A percentile compares a stretch with the other conserved stretches of the same genome.
phyloP scores from a whole-genome alignment of 2,329 filamentous ascomycete species.

The Fusarium goolgardi region DNA sequence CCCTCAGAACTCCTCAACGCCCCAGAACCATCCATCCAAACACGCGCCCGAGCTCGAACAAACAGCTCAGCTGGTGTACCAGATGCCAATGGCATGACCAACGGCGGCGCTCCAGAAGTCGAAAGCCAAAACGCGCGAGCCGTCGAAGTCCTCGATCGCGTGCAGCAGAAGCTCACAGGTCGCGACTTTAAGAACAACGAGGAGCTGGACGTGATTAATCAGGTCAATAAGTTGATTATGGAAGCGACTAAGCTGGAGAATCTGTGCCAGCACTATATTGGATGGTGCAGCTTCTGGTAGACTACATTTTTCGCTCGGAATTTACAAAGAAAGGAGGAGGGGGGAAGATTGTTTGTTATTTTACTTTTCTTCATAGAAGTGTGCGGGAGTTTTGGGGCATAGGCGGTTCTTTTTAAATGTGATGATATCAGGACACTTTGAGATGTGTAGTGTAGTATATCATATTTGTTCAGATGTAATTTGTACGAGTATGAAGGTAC shows the following conservation, averaged over 20 bases:
- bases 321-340: neutral
- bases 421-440: neutral
- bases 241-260: constrained; percentile 98
- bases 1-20: constrained; percentile 68
- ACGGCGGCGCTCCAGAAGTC: constrained; percentile 59
- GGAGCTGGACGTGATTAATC: constrained; percentile 84
- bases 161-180: constrained; percentile 95
- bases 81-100: constrained; percentile 44
- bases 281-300: constrained; percentile 99
- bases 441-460: neutral
- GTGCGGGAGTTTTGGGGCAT: neutral
- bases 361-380: neutral
- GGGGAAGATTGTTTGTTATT: neutral
- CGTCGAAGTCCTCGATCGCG: constrained; percentile 88
- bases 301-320: neutral
- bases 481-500: neutral
- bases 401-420: neutral
- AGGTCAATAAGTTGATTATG: constrained; percentile 93
- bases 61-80: constrained; percentile 63
- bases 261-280: constrained; percentile 98
- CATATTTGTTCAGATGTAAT: neutral
- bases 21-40: constrained; percentile 59
- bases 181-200: constrained; percentile 88
- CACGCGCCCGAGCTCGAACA: constrained; percentile 67
- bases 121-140: constrained; percentile 95